phyloP scores from a whole-genome alignment of 2,329 filamentous ascomycete genomes.

The Plenodomus biglobosus region DNA sequence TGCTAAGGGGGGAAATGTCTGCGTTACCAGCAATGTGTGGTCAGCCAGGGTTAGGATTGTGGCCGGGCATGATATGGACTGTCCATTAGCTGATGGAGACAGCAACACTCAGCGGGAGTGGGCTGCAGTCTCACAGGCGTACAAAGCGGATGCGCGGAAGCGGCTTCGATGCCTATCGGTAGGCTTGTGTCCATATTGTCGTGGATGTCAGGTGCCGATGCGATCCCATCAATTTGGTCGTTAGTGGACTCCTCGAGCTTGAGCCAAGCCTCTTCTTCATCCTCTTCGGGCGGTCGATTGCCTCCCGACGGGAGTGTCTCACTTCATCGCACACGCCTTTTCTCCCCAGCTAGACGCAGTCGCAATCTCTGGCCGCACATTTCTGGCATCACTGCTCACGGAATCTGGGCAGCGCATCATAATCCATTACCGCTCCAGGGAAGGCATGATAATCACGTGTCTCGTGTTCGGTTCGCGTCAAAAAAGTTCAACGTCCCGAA shows the following conservation, averaged over 20 bases:
- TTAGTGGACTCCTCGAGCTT: neutral
- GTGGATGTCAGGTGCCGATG: neutral
- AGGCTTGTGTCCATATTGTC: constrained; percentile 6
- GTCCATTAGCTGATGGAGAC: neutral
- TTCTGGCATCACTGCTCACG: too few species aligned
- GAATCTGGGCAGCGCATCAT: too few species aligned
- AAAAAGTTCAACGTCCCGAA: constrained; percentile 1
- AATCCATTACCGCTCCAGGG: too few species aligned
- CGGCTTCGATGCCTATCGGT: constrained; percentile 16
- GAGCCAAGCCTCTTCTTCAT: neutral
- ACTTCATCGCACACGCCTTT: neutral
- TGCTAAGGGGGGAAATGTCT: constrained; percentile 8
- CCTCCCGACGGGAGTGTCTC: neutral
- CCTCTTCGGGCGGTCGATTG: neutral
- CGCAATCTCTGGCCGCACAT: neutral
- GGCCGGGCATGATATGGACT: neutral
- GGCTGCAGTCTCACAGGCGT: neutral
- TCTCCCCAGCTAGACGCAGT: neutral
- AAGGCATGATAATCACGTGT: neutral
- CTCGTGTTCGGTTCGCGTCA: too few species aligned
- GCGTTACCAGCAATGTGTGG: constrained; percentile 1
- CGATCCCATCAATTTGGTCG: neutral
- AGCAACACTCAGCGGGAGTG: neutral
- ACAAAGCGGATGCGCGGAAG: constrained; percentile 11
- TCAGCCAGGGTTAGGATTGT: constrained; percentile 2